Percentiles rank a stretch among this genome's conserved stretches.
phyloP scores from a whole-genome alignment of 2,329 filamentous ascomycete species.

The Calonectria multiphialidica region DNA sequence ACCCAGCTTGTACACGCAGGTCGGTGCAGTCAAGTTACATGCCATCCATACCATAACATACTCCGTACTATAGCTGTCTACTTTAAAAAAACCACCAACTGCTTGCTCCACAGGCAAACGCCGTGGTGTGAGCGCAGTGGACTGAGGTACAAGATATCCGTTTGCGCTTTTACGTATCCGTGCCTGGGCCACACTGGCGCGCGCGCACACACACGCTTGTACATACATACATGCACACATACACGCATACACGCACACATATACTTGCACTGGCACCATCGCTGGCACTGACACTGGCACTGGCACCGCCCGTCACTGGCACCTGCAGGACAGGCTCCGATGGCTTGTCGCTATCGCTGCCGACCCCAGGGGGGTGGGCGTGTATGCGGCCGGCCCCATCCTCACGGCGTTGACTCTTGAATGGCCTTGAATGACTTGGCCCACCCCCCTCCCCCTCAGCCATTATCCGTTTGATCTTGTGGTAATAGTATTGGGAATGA shows the following conservation, averaged over 20 bases:
- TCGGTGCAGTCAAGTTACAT: neutral
- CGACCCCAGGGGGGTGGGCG: neutral
- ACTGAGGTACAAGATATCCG: neutral
- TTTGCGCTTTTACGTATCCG: neutral
- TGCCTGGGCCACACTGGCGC: neutral
- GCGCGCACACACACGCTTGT: neutral
- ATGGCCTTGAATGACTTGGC: constrained; percentile 24
- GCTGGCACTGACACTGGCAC: neutral
- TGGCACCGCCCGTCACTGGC: neutral
- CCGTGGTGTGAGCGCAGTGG: neutral
- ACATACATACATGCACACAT: neutral
- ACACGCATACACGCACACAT: neutral
- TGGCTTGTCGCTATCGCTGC: neutral
- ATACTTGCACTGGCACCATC: constrained; percentile 4
- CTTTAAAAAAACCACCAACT: neutral
- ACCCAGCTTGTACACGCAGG: neutral
- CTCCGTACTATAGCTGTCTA: neutral
- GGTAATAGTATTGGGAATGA: constrained; percentile 30
- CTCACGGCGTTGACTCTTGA: constrained; percentile 28
- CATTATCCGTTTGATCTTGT: constrained; percentile 28
- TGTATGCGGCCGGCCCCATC: constrained; percentile 32
- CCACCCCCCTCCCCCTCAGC: constrained; percentile 34
- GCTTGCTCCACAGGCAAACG: constrained; percentile 1
- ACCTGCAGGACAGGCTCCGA: neutral
- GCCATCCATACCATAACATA: neutral